Evolutionary conservation across 805 yeast genomes (phyloP).

Genomic region (Candida saitoana): DNA sequence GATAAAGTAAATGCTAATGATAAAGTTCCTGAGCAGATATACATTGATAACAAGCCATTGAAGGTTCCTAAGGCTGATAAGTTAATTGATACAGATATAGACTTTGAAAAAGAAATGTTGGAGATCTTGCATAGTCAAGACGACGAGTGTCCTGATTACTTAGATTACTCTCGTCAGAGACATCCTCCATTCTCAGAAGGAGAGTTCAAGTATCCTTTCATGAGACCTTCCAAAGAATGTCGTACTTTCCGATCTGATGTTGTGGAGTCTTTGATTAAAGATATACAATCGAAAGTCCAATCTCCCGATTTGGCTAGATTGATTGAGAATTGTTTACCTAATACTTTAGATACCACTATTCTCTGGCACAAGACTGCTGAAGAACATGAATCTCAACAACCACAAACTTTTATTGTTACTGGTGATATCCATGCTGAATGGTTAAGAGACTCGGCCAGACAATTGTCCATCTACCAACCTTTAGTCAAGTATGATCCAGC

Average conservation of each 20-base stretch:
- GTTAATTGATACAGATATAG: neutral
- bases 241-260: slow-evolving; percentile 64
- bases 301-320: slow-evolving; percentile 69
- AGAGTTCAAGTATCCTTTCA: slow-evolving; percentile 54
- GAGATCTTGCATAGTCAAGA: slow-evolving; percentile 15
- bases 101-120: slow-evolving; percentile 13
- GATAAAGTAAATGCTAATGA: slow-evolving; percentile 1
- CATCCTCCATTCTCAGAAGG: slow-evolving; percentile 64
- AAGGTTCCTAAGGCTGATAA: neutral
- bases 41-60: too few species aligned
- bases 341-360: slow-evolving; percentile 83
- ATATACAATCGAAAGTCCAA: slow-evolving; percentile 45
- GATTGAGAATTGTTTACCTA: slow-evolving; percentile 80
- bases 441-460: slow-evolving; percentile 85
- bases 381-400: slow-evolving; percentile 14
- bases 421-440: slow-evolving; percentile 95
- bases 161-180: slow-evolving; percentile 48
- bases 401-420: slow-evolving; percentile 76
- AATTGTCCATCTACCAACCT: slow-evolving; percentile 69
- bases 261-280: slow-evolving; percentile 58
- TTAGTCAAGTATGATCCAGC: slow-evolving; percentile 48
- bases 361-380: slow-evolving; percentile 52
- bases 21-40: slow-evolving; percentile 1
- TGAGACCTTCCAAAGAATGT: slow-evolving; percentile 70
- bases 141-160: slow-evolving; percentile 56